A percentile compares a stretch with the other conserved stretches of the same genome.
phyloP scores from a whole-genome alignment of 192 early-diverging fungal species.

The Entophlyctis helioformis region DNA sequence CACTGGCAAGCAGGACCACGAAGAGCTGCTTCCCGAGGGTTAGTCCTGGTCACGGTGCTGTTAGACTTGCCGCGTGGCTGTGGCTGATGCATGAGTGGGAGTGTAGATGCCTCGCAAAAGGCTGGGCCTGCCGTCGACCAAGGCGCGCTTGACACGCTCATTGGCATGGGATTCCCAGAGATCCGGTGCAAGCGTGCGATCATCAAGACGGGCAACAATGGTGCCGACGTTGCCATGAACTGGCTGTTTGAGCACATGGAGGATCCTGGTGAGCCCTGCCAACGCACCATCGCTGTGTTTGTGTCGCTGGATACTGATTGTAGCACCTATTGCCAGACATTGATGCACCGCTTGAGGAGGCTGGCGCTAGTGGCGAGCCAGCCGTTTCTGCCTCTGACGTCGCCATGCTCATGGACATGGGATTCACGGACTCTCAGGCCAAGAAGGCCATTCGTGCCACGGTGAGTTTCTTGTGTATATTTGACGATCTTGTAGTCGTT shows the following conservation, averaged over 20 bases:
- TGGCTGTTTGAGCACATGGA: slow-evolving; percentile 98
- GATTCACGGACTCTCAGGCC: slow-evolving; percentile 68
- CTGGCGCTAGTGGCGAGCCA: slow-evolving; percentile 12
- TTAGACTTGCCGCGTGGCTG: no score
- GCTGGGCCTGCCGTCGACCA: slow-evolving; percentile 48
- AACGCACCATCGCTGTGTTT: no score
- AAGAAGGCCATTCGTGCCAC: slow-evolving; percentile 73
- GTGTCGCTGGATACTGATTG: background rate
- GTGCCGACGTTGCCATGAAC: slow-evolving; percentile 76
- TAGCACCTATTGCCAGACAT: slow-evolving; percentile 40
- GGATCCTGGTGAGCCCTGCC: slow-evolving; percentile 73
- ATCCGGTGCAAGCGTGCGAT: slow-evolving; percentile 74
- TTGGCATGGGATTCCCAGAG: slow-evolving; percentile 88
- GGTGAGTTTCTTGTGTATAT: slow-evolving; percentile 26
- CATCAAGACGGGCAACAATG: slow-evolving; percentile 64
- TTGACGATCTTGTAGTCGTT: background rate
- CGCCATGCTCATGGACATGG: slow-evolving; percentile 76
- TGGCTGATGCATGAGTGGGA: no score
- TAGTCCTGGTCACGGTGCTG: slow-evolving; percentile 1
- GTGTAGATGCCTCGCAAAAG: no score
- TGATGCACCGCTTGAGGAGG: slow-evolving; percentile 49
- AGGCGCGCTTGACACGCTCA: slow-evolving; percentile 59
- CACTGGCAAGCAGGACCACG: slow-evolving; percentile 42
- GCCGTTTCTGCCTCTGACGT: slow-evolving; percentile 46
- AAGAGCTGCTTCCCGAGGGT: slow-evolving; percentile 70